Percentiles rank a stretch among this genome's conserved stretches.
phyloP scores from a whole-genome alignment of 2,329 filamentous ascomycete genomes.

The Paracamarosporium sp. region DNA sequence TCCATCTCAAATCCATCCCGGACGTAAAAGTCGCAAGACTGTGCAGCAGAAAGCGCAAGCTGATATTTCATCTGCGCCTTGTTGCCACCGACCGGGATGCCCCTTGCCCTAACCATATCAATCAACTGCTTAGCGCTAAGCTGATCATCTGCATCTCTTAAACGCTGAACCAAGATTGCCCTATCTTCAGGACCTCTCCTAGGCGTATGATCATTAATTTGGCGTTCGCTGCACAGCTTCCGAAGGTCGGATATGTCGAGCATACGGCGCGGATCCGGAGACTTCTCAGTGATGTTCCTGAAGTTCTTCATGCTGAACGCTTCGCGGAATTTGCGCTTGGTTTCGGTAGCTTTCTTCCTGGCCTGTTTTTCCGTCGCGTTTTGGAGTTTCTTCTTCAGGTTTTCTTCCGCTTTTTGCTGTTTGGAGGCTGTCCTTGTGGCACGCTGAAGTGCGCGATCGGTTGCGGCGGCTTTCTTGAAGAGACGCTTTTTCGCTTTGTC shows the following conservation, averaged over 20 bases:
- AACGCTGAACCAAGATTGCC: constrained; percentile 25
- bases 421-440: constrained; percentile 27
- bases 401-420: constrained; percentile 21
- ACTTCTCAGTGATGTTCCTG: constrained; percentile 13
- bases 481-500: constrained; percentile 25
- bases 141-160: constrained; percentile 31
- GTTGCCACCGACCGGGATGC: constrained; percentile 24
- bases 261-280: constrained; percentile 30
- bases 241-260: constrained; percentile 30
- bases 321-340: constrained; percentile 1
- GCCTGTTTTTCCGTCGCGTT: not conserved
- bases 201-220: constrained; percentile 18
- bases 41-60: constrained; percentile 32
- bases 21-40: constrained; percentile 22
- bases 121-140: constrained; percentile 25
- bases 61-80: constrained; percentile 33
- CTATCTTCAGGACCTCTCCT: constrained; percentile 6
- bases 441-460: constrained; percentile 29
- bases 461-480: constrained; percentile 17
- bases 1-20: constrained; percentile 8
- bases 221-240: constrained; percentile 27
- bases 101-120: constrained; percentile 29
- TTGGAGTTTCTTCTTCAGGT: constrained; percentile 15
- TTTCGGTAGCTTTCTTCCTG: not conserved
- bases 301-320: constrained; percentile 4